phyloP scores from a whole-genome alignment of 1,284 basidiomycete genomes.

The Meira miltonrushii region DNA sequence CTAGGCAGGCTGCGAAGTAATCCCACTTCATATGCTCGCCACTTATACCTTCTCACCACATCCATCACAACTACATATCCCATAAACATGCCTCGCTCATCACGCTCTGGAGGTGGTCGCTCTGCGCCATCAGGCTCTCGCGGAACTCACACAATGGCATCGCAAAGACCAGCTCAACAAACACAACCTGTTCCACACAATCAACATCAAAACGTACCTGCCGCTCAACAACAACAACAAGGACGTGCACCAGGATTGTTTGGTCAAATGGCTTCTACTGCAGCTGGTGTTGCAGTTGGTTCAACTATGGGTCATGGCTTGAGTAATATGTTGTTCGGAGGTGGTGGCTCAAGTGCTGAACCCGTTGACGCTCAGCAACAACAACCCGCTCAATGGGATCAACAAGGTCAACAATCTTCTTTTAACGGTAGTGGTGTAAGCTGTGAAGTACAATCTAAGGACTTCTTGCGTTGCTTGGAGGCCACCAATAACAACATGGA shows the following conservation, averaged over 20 bases:
- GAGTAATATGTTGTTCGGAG: slow-evolving; percentile 77
- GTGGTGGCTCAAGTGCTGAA: slow-evolving; percentile 54
- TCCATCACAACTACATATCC: background rate
- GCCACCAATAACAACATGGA: slow-evolving; percentile 56
- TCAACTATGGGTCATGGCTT: slow-evolving; percentile 76
- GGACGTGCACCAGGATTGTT: slow-evolving; percentile 37
- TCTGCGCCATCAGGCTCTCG: slow-evolving; percentile 43
- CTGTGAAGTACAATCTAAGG: slow-evolving; percentile 59
- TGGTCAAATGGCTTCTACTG: slow-evolving; percentile 72
- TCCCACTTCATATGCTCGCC: background rate
- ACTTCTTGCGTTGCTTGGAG: slow-evolving; percentile 24
- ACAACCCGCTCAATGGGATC: slow-evolving; percentile 10
- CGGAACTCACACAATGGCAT: slow-evolving; percentile 48
- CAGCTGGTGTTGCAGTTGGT: slow-evolving; percentile 76
- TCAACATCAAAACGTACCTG: slow-evolving; percentile 14
- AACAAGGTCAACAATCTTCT: background rate
- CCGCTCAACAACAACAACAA: slow-evolving; percentile 23
- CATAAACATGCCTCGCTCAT: slow-evolving; percentile 46
- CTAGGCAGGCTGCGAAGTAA: too few relatives aligned
- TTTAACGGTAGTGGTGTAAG: slow-evolving; percentile 32
- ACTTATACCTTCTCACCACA: background rate
- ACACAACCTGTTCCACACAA: slow-evolving; percentile 21
- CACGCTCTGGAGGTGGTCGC: slow-evolving; percentile 31
- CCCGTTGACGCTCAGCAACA: slow-evolving; percentile 53
- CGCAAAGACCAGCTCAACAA: slow-evolving; percentile 15